Percentiles rank a stretch among this genome's conserved stretches.
These are phyloP conservation scores for Cucurbita ficifolia DNA, from an alignment of 306 rosid genomes.

Conservation along the genomic window DNA sequence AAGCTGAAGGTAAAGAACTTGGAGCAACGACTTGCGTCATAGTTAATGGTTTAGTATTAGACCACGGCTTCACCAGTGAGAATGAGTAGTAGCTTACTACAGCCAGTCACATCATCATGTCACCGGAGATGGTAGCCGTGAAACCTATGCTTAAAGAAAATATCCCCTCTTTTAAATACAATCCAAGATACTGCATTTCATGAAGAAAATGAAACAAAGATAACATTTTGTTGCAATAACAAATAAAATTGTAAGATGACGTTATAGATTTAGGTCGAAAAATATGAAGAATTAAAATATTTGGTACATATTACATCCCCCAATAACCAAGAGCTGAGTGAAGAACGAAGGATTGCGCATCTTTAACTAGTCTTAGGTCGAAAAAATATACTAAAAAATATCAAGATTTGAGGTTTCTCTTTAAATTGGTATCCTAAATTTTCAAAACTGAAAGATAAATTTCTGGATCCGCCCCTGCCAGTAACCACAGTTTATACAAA, in stretches of 20 bases:
- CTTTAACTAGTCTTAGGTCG: not conserved
- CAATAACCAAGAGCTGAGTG: not conserved
- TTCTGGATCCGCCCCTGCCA: not conserved
- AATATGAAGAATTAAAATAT: not conserved
- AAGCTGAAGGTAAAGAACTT: conserved; percentile 31
- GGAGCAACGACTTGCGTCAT: conserved; percentile 10
- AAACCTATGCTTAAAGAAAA: not conserved
- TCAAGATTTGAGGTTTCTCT: not conserved
- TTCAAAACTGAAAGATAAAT: not conserved
- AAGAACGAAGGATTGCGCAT: not conserved
- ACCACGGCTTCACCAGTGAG: not conserved
- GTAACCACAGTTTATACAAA: not conserved
- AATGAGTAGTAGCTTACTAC: not conserved
- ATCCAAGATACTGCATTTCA: not conserved
- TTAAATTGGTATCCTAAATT: not conserved
- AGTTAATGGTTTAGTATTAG: not conserved
- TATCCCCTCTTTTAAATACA: not conserved
- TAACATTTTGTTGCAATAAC: not conserved
- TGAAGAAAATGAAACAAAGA: not conserved
- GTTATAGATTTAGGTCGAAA: too few species aligned
- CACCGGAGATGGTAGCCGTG: not conserved
- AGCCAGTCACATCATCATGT: not conserved
- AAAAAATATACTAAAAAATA: not conserved
- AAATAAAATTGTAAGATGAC: not conserved
- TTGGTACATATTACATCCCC: not conserved